phyloP scores from a whole-genome alignment of 2,329 filamentous ascomycete species.

The Fusarium sp. region DNA sequence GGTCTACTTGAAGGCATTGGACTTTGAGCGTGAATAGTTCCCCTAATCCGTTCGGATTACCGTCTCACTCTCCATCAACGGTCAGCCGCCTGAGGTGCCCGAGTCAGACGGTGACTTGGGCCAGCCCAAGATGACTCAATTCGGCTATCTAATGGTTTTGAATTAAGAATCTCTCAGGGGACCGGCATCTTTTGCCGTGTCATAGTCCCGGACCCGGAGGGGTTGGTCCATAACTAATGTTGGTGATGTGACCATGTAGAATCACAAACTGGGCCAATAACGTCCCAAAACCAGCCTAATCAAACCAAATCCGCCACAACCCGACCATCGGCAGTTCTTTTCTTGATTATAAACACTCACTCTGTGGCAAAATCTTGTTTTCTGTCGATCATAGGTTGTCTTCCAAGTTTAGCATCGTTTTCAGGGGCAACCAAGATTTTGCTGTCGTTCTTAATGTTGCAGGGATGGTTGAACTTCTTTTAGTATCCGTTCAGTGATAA shows the following conservation, averaged over 20 bases:
- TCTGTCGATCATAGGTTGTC: conserved; percentile 60
- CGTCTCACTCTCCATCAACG: conserved; percentile 56
- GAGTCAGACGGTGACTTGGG: conserved; percentile 62
- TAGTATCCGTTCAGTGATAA: conserved; percentile 63
- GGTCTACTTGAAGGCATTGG: conserved; percentile 67
- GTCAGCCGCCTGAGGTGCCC: conserved; percentile 38
- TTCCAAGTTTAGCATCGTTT: conserved; percentile 61
- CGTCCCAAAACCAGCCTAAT: conserved; percentile 62
- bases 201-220: conserved; percentile 63
- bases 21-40: conserved; percentile 63
- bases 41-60: conserved; percentile 58
- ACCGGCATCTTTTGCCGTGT: conserved; percentile 65
- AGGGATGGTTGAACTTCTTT: conserved; percentile 56
- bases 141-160: conserved; percentile 64
- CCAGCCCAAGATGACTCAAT: conserved; percentile 62
- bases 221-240: conserved; percentile 63
- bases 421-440: conserved; percentile 56
- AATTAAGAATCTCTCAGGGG: conserved; percentile 58
- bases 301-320: conserved; percentile 63
- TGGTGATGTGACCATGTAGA: conserved; percentile 65
- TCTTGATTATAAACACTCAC: conserved; percentile 58
- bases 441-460: conserved; percentile 54
- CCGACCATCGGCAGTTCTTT: conserved; percentile 56
- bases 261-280: conserved; percentile 61
- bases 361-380: conserved; percentile 62